Evolutionary conservation across 768 basidiomycete genomes (phyloP), one percentile per base, ranked within the genome.

Genomic region (Leucogyrophana mollusca): DNA sequence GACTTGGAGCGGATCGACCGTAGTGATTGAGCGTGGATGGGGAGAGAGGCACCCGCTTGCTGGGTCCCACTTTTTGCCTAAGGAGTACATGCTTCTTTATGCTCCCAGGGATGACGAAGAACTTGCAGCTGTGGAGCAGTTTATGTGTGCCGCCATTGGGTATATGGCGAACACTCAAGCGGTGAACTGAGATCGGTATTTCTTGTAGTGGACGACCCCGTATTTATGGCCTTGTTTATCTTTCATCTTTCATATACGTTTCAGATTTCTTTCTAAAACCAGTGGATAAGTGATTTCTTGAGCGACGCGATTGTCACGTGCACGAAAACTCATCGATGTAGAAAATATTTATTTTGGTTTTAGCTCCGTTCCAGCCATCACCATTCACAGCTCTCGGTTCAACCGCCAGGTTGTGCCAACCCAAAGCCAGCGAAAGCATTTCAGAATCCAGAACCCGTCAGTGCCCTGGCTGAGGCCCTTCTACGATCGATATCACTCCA

Each of bases 21-120:
- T 24, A 61, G 60, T 55, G 4, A 58, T 61, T 40, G 60, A 60
- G 32, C 37, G 47, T 9, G 60, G 61, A 21, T 64, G 64, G 60
- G 62, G 56, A 14, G 57, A 65, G 40, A 43, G 63, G 11, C 63
- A 65, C 40, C 56, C 59, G 13, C 33, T 64, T 16, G 54, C 52
- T 43, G 54, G 60, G 4, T 16, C 38, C 4, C 9, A 57, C 10
- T 44, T 47, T 34, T 38, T 61, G 27, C 58, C 61, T 3, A 52
- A 48, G 23, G 53, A 49, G 24, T 63, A 65, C 22, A 30, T 62
- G 36, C 35, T 62, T 41, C 54, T 65, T 13, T 64, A 65, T 33
- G 60, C 62, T 7, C 62, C 64, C 3, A 36, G 58, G 23, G 51
- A 60, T 47, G 46, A 58, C 13, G 60, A 57, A 17, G 64, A 65